phyloP scores from a whole-genome alignment of 805 yeast genomes.

The Kregervanrija fluxuum region DNA sequence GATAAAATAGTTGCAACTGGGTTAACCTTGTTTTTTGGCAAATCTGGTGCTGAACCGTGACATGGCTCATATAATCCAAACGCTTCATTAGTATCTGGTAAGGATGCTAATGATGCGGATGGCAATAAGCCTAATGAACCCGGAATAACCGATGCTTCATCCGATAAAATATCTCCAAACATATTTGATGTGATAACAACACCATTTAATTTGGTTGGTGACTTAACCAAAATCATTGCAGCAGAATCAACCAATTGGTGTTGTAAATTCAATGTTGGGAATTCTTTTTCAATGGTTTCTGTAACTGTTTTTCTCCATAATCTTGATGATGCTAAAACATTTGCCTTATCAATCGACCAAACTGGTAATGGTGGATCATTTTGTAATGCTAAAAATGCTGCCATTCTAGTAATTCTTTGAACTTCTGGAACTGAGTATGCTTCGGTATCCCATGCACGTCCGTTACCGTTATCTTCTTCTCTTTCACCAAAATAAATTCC shows the following conservation, averaged over 20 bases:
- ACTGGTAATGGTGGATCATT: conserved; percentile 89
- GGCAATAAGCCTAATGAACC: conserved; percentile 96
- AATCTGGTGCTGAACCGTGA: conserved; percentile 97
- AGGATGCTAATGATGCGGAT: conserved; percentile 92
- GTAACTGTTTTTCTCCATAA: conserved; percentile 94
- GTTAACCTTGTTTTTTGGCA: conserved; percentile 79
- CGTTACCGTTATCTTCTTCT: conserved; percentile 81
- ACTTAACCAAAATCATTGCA: conserved; percentile 93
- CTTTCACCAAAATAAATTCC: conserved; percentile 98
- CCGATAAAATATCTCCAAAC: conserved; percentile 98
- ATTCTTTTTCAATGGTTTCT: conserved; percentile 75
- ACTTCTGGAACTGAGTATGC: conserved; percentile 87
- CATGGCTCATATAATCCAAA: conserved; percentile 98
- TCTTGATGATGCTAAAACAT: conserved; percentile 92
- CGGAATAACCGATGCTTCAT: conserved; percentile 96
- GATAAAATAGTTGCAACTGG: conserved; percentile 94
- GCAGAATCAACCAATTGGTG: conserved; percentile 98
- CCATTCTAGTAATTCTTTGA: conserved; percentile 95
- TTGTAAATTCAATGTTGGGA: conserved; percentile 80
- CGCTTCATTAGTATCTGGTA: conserved; percentile 90
- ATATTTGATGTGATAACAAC: conserved; percentile 87
- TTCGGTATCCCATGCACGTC: conserved; percentile 91
- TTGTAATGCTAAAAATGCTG: conserved; percentile 93
- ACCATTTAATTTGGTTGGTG: conserved; percentile 89
- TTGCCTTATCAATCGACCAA: conserved; percentile 96